Evolutionary conservation across 805 yeast genomes (phyloP).

Genomic region (Myxozyma geophila): DNA sequence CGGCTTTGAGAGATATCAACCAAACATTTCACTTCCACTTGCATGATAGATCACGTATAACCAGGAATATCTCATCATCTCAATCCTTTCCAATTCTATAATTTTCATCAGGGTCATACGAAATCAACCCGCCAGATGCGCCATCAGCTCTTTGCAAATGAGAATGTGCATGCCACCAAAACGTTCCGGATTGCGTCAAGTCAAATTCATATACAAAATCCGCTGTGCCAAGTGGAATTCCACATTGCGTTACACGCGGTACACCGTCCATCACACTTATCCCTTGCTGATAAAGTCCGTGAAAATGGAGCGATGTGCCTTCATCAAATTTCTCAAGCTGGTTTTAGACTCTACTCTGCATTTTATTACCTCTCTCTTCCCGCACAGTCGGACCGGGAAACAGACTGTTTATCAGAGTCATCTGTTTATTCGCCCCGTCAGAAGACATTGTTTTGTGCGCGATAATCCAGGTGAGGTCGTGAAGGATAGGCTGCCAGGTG

Average conservation of each 20-base stretch:
- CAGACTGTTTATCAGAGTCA: conserved; percentile 50
- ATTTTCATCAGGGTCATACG: conserved; percentile 58
- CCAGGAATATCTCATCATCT: conserved; percentile 21
- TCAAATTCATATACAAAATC: conserved; percentile 52
- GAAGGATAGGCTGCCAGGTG: not conserved
- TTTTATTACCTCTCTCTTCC: conserved; percentile 48
- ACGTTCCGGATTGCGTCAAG: conserved; percentile 53
- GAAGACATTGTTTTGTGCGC: conserved; percentile 26
- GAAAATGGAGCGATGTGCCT: conserved; percentile 56
- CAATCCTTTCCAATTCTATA: conserved; percentile 10
- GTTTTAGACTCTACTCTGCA: conserved; percentile 50
- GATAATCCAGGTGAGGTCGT: conserved; percentile 17
- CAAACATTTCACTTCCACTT: conserved; percentile 8
- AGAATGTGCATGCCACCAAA: conserved; percentile 62
- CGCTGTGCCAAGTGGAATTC: conserved; percentile 50
- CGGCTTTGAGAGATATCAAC: conserved; percentile 17
- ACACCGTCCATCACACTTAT: conserved; percentile 60
- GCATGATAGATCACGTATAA: conserved; percentile 25
- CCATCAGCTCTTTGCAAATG: conserved; percentile 67
- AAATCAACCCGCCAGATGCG: conserved; percentile 72
- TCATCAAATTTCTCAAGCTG: conserved; percentile 39
- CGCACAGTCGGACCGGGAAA: conserved; percentile 58
- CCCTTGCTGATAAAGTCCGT: conserved; percentile 55
- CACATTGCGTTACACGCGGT: conserved; percentile 56
- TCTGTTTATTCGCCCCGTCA: conserved; percentile 47